Base-by-base conservation (phyloP, 768 basidiomycete genomes). In the Mycena amicta region DNA sequence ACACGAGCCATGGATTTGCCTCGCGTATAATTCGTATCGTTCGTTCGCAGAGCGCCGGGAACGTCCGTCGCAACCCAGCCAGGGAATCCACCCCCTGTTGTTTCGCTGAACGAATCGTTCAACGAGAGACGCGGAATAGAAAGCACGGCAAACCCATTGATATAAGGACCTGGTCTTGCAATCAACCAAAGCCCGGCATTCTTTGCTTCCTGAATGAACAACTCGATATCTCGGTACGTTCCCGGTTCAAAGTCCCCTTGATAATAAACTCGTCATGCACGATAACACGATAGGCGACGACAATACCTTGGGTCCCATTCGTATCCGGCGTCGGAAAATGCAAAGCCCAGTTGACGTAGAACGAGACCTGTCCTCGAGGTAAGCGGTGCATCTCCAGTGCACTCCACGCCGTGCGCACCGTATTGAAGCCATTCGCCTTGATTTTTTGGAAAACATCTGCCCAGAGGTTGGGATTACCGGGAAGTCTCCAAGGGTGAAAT, bases 381-480 rank as follows among this genome's bases (percentile, higher is more conserved):
- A 11, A 27, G 18, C 1, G 6, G 37, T 27, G 3, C 22, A 0
- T 11, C 8, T 39, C 16, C 11, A 16, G 3, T 28, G 49, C 45
- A 5, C 13, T 41, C 23, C 22, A 15, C 47, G 11, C 12, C 12
- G 23, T 45, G 43, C 43, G 8, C 47, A 62, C 80, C 4, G 82
- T 77, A 59, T 86, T 85, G 72, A 85, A 83, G 4, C 84, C 84
- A 60, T 82, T 80, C 25, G 86, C 79, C 61, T 83, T 85, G 54
- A 86, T 70, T 64, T 88, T 88, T 62, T 87, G 77, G 46, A 88
- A 80, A 52, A 88, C 71, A 64, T 88, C 87, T 15, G 73, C 71
- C 83, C 83, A 85, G 22, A 84, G 68, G 51, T 78, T 72, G 2
- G 82, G 82, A 54, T 79, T 77, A 0, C 79, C 80, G 3, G 80